Percentiles rank a stretch among this genome's conserved stretches.
Evolutionary conservation across 805 yeast genomes (phyloP).

Genomic region (Saturnispora diversa): DNA sequence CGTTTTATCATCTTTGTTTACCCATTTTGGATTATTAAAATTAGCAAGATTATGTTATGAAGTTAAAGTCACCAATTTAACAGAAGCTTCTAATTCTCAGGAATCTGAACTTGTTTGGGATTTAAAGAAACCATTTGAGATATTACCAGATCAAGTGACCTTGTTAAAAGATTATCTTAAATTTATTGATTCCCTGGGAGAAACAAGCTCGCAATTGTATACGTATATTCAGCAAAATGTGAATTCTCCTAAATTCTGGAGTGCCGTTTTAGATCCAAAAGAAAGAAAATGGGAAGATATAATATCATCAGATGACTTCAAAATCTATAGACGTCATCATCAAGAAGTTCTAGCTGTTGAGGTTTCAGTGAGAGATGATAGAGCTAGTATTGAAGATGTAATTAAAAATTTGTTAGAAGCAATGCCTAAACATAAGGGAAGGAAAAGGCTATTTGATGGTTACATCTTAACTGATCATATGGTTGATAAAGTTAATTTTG

Average conservation of each 20-base stretch:
- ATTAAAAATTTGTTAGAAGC: slow-evolving; percentile 21
- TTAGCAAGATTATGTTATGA: slow-evolving; percentile 53
- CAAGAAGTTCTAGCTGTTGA: slow-evolving; percentile 10
- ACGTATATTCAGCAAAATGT: slow-evolving; percentile 8
- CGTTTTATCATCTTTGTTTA: slow-evolving; percentile 43
- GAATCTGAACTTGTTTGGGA: slow-evolving; percentile 23
- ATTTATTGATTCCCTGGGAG: slow-evolving; percentile 17
- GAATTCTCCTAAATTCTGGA: slow-evolving; percentile 5
- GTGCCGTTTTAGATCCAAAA: background rate
- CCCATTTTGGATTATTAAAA: slow-evolving; percentile 39
- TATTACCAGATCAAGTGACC: slow-evolving; percentile 28
- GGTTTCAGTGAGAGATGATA: slow-evolving; percentile 13
- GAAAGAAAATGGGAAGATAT: slow-evolving; percentile 13
- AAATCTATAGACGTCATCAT: slow-evolving; percentile 14
- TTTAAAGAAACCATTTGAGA: slow-evolving; percentile 16
- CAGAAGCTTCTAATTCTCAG: slow-evolving; percentile 22
- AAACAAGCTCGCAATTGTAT: slow-evolving; percentile 13
- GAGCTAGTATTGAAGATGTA: slow-evolving; percentile 17
- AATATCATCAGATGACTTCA: slow-evolving; percentile 15
- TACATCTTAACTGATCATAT: slow-evolving; percentile 44
- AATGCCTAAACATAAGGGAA: slow-evolving; percentile 33
- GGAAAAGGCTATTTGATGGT: slow-evolving; percentile 40
- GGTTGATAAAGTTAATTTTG: slow-evolving; percentile 37
- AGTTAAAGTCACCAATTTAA: slow-evolving; percentile 40
- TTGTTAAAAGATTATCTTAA: slow-evolving; percentile 19